Evolutionary conservation across 148 eudicot genomes (phyloP).

Genomic region (Vaccinium vitisidaea): DNA sequence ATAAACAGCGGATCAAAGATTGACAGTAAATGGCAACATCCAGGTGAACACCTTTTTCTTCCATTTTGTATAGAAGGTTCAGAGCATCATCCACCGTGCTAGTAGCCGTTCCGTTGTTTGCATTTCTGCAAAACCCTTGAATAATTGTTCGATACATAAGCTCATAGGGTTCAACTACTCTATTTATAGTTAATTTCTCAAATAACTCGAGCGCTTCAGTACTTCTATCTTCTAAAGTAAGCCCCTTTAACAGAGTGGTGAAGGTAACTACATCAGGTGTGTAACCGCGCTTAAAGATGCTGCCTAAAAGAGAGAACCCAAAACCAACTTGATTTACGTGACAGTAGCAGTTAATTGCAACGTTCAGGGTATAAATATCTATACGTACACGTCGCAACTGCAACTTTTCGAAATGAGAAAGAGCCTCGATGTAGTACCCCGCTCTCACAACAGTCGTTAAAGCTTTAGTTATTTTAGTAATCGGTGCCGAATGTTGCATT

Average conservation of each 20-base stretch:
- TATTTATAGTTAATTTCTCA: neutral
- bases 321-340: no score
- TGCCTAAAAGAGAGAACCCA: no score
- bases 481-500: slow-evolving; percentile 1
- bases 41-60: neutral
- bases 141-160: slow-evolving; percentile 13
- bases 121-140: slow-evolving; percentile 20
- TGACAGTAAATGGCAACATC: neutral
- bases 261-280: no score
- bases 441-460: neutral
- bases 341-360: neutral
- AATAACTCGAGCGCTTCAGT: slow-evolving; percentile 14
- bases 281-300: no score
- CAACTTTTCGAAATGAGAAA: neutral
- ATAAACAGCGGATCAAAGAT: slow-evolving; percentile 1
- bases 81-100: neutral
- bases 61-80: slow-evolving; percentile 1
- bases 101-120: neutral
- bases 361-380: neutral
- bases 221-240: neutral
- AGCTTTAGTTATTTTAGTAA: neutral
- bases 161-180: neutral
- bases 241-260: slow-evolving; percentile 11
- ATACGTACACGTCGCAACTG: neutral
- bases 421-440: neutral